A percentile compares a stretch with the other conserved stretches of the same genome.
These are phyloP conservation scores for Mrakia hoshinonis DNA, from an alignment of 768 basidiomycete species.

Conservation along the genomic window DNA sequence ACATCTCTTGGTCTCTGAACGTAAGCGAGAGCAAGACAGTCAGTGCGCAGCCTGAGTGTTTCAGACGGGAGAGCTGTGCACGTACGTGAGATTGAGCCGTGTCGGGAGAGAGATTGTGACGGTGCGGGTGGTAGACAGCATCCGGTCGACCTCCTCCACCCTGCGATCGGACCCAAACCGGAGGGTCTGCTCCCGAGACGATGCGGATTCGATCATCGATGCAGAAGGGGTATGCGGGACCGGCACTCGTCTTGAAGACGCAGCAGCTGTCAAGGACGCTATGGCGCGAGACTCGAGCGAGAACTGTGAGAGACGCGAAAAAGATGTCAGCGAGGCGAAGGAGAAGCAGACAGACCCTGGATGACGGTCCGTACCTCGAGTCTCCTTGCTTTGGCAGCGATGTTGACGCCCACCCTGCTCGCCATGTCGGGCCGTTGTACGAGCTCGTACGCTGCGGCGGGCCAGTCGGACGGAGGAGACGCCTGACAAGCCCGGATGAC, in stretches of 20 bases:
- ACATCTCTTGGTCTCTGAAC: slow-evolving; percentile 73
- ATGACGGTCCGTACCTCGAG: background rate
- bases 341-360: background rate
- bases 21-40: background rate
- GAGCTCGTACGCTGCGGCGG: slow-evolving; percentile 56
- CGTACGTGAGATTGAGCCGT: slow-evolving; percentile 61
- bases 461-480: slow-evolving; percentile 66
- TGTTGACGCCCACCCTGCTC: background rate
- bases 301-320: background rate
- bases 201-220: background rate
- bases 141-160: slow-evolving; percentile 80
- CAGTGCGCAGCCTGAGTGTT: background rate
- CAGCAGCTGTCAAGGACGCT: background rate
- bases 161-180: slow-evolving; percentile 85
- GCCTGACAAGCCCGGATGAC: slow-evolving; percentile 75
- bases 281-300: too few relatives aligned
- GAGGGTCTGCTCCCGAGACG: slow-evolving; percentile 12
- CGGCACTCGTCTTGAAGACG: background rate
- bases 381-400: background rate
- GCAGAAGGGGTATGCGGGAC: background rate
- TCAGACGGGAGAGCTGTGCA: slow-evolving; percentile 29
- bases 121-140: slow-evolving; percentile 71
- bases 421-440: slow-evolving; percentile 39
- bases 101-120: slow-evolving; percentile 59
- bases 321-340: background rate